Evolutionary conservation across 2,329 filamentous ascomycete species (phyloP).

Genomic region (Microcyclospora tardicrescens): DNA sequence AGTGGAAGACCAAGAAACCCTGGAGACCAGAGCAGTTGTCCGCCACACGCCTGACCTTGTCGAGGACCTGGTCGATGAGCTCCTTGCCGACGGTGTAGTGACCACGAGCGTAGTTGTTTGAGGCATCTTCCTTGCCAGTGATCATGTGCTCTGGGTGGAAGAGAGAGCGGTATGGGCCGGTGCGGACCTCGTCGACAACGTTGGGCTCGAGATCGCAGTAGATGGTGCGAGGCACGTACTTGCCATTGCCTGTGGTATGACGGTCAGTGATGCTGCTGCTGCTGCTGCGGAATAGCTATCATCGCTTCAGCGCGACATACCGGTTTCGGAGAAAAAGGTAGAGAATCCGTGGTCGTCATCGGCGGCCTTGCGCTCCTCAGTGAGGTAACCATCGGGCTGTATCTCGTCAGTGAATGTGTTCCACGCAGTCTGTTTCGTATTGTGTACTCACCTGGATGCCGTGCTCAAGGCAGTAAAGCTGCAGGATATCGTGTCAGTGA

Average conservation of each 20-base stretch:
- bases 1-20: conserved; percentile 99
- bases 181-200: conserved; percentile 98
- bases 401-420: conserved; percentile 10
- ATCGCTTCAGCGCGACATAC: conserved; percentile 43
- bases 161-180: conserved; percentile 84
- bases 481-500: conserved; percentile 22
- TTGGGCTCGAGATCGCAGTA: conserved; percentile 99
- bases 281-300: background rate
- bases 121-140: conserved; percentile 98
- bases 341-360: conserved; percentile 96
- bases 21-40: conserved; percentile 97
- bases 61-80: conserved; percentile 92
- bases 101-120: conserved; percentile 99
- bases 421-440: conserved; percentile 12
- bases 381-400: conserved; percentile 96
- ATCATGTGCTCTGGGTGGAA: conserved; percentile 99
- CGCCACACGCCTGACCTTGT: conserved; percentile 94
- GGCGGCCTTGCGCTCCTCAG: conserved; percentile 88
- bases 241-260: conserved; percentile 66
- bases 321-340: conserved; percentile 99
- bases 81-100: conserved; percentile 99
- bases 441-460: conserved; percentile 72
- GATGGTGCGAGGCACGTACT: conserved; percentile 97
- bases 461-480: conserved; percentile 99
- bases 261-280: conserved; percentile 12